These are phyloP conservation scores for Erucastrum elatum DNA, from an alignment of 345 rosid genomes.

Conservation along the genomic window DNA sequence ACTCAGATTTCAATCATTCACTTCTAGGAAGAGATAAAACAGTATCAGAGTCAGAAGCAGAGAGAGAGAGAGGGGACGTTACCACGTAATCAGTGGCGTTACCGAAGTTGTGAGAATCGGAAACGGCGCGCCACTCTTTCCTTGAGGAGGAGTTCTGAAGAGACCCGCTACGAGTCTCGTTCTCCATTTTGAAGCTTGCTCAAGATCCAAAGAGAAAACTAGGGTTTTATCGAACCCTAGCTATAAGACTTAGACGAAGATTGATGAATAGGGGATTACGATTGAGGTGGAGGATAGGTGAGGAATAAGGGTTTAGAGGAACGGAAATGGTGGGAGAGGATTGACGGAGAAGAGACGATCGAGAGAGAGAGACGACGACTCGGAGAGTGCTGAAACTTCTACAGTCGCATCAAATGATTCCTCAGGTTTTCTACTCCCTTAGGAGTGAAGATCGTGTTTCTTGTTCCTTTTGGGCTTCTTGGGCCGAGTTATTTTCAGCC, in stretches of 20 bases:
- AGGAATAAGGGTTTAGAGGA: slow-evolving; percentile 4
- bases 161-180: slow-evolving; percentile 66
- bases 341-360: slow-evolving; percentile 29
- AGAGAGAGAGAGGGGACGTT: neutral
- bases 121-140: slow-evolving; percentile 95
- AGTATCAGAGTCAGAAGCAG: neutral
- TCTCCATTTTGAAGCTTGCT: slow-evolving; percentile 58
- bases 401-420: slow-evolving; percentile 36
- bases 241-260: slow-evolving; percentile 18
- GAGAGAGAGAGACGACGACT: slow-evolving; percentile 32
- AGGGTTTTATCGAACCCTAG: slow-evolving; percentile 47
- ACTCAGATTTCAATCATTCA: too few relatives aligned
- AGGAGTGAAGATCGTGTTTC: slow-evolving; percentile 5
- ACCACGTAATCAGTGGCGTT: slow-evolving; percentile 61
- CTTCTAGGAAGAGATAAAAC: too few relatives aligned
- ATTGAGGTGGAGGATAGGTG: neutral
- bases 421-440: slow-evolving; percentile 5
- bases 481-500: neutral
- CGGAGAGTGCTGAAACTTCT: neutral
- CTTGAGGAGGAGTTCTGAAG: slow-evolving; percentile 57
- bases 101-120: slow-evolving; percentile 68
- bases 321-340: slow-evolving; percentile 33
- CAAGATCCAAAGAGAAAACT: slow-evolving; percentile 24
- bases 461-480: neutral
- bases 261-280: neutral